These are phyloP conservation scores for Ampelocalamus luodianensis DNA, from an alignment of 176 grass and related monocot species.

Conservation along the genomic window DNA sequence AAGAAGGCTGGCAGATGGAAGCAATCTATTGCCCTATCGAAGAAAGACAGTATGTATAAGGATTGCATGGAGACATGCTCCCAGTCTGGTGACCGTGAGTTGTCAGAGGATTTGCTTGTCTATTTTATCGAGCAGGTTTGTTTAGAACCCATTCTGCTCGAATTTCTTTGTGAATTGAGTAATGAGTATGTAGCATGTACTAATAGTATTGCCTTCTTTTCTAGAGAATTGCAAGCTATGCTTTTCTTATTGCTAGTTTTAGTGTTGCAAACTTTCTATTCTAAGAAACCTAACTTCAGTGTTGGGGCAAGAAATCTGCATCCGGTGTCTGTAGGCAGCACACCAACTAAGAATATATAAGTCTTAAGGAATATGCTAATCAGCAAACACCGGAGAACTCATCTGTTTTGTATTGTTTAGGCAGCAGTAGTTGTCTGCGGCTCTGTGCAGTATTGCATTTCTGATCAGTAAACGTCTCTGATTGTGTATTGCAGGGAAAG, in stretches of 20 bases:
- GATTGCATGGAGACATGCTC: conserved; percentile 99
- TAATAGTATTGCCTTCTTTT: neutral
- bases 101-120: conserved; percentile 89
- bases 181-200: neutral
- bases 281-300: neutral
- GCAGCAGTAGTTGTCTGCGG: neutral
- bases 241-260: conserved; percentile 22
- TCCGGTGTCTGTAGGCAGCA: neutral
- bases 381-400: neutral
- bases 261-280: neutral
- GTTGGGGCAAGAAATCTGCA: neutral
- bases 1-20: conserved; percentile 99
- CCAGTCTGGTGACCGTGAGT: conserved; percentile 85
- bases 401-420: conserved; percentile 9
- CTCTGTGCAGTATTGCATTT: conserved; percentile 20
- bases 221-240: neutral
- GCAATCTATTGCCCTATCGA: conserved; percentile 88
- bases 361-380: neutral
- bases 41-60: conserved; percentile 98
- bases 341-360: neutral
- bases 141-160: neutral
- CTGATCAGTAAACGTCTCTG: conserved; percentile 27
- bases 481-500: conserved; percentile 79
- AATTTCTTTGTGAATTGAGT: neutral
- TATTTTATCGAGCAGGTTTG: conserved; percentile 97